Conservation (phyloP, 805 yeast species). For the Yamadazyma ubonensis region DNA sequence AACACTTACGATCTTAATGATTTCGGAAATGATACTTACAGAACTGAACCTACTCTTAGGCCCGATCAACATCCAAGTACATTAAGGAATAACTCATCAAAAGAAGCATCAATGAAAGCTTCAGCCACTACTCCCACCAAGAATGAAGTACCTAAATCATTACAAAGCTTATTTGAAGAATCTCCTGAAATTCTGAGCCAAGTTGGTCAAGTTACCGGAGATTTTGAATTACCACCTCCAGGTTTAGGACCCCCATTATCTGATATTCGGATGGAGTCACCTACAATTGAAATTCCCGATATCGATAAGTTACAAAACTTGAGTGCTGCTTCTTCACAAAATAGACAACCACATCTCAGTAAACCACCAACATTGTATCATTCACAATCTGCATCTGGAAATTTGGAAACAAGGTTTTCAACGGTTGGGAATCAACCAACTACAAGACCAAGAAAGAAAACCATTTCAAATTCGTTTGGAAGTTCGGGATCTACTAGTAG, state of each 20-base stretch:
- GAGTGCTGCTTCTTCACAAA: slow-evolving; percentile 8
- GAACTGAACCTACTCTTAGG: slow-evolving; percentile 28
- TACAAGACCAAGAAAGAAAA: slow-evolving; percentile 35
- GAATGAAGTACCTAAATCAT: slow-evolving; percentile 67
- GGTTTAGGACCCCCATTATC: slow-evolving; percentile 7
- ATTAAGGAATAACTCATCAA: slow-evolving; percentile 12
- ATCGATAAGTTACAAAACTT: slow-evolving; percentile 46
- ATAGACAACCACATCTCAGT: slow-evolving; percentile 25
- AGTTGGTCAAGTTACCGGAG: slow-evolving; percentile 13
- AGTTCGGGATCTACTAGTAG: slow-evolving; percentile 12
- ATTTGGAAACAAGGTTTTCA: slow-evolving; percentile 29
- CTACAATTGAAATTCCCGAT: slow-evolving; percentile 69
- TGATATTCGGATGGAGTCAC: slow-evolving; percentile 47
- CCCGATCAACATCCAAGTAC: slow-evolving; percentile 23
- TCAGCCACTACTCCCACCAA: slow-evolving; percentile 16
- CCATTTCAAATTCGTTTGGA: slow-evolving; percentile 37
- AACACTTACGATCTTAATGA: slow-evolving; percentile 15
- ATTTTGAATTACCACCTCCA: slow-evolving; percentile 16
- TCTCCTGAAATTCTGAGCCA: slow-evolving; percentile 18
- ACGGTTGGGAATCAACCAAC: slow-evolving; percentile 19
- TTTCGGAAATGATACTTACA: slow-evolving; percentile 20
- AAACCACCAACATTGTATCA: slow-evolving; percentile 46
- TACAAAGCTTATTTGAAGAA: slow-evolving; percentile 68
- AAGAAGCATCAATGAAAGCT: slow-evolving; percentile 20
- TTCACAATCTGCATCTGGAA: slow-evolving; percentile 44